Conservation (phyloP, 768 basidiomycete genomes). For the Lactifluus piperatus region DNA sequence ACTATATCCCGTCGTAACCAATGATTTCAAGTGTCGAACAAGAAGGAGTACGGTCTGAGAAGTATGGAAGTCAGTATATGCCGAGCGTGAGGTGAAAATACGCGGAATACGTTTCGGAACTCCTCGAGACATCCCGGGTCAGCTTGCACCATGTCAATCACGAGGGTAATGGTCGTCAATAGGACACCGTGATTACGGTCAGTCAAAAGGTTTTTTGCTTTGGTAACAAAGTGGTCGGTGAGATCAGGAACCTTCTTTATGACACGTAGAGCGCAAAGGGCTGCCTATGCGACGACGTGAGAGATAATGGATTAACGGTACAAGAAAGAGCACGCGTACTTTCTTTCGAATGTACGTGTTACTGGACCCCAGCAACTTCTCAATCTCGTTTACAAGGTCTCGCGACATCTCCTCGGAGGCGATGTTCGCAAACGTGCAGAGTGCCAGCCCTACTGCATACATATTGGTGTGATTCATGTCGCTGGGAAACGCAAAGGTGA, state of each 20-base stretch:
- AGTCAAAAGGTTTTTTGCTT: slow-evolving; percentile 83
- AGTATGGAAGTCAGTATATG: slow-evolving; percentile 7
- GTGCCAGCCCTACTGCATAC: slow-evolving; percentile 94
- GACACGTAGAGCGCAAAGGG: slow-evolving; percentile 88
- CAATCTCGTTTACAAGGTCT: slow-evolving; percentile 95
- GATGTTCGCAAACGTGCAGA: slow-evolving; percentile 98
- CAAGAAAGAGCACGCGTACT: slow-evolving; percentile 37
- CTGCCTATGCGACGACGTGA: slow-evolving; percentile 50
- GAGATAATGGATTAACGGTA: background rate
- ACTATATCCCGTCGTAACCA: slow-evolving; percentile 94
- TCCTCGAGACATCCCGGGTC: slow-evolving; percentile 68
- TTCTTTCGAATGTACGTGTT: slow-evolving; percentile 99
- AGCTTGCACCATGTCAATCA: slow-evolving; percentile 87
- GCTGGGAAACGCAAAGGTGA: slow-evolving; percentile 36
- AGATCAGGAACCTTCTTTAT: slow-evolving; percentile 96
- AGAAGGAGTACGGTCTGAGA: slow-evolving; percentile 84
- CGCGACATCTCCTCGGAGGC: slow-evolving; percentile 99
- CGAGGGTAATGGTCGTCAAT: slow-evolving; percentile 87
- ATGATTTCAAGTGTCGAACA: slow-evolving; percentile 88
- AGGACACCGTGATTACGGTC: slow-evolving; percentile 97
- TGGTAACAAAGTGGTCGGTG: slow-evolving; percentile 81
- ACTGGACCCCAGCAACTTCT: slow-evolving; percentile 92
- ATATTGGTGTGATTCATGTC: slow-evolving; percentile 99
- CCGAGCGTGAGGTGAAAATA: slow-evolving; percentile 2
- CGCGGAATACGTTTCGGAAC: slow-evolving; percentile 70